Evolutionary conservation across 495 filamentous ascomycete species (phyloP), one percentile per base, ranked within the genome.

Genomic region (Penicillium mononematosum): DNA sequence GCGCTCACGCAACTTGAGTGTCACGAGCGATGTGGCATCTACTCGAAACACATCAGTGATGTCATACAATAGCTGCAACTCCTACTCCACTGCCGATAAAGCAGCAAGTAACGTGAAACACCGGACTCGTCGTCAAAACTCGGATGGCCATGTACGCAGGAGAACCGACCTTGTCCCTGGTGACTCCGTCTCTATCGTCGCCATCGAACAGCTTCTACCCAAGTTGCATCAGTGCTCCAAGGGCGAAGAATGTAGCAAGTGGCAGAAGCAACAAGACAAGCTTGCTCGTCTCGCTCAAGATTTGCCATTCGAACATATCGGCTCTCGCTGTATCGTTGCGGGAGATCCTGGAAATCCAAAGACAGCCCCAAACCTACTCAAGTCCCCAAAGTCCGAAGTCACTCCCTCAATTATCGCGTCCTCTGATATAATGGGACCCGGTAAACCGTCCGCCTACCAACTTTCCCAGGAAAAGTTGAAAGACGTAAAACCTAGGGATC

Each of bases 161-260:
- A 76, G 64, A 11, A 84, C 86, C 48, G 86, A 89, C 49, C 83
- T 92, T 64, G 82, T 80, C 0, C 91, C 90, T 0, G 77, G 81
- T 11, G 91, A 96, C 58, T 91, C 90, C 6, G 88, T 93, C 3
- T 95, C 92, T 0, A 96, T 96, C 55, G 91, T 96, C 32, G 92
- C 82, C 0, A 96, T 96, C 58, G 92, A 96, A 72, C 90, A 96
- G 67, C 64, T 92, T 16, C 75, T 96, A 19, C 92, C 92, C 3
- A 92, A 88, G 70, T 81, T 83, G 0, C 94, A 98, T 70, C 83
- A 78, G 38, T 98, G 94, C 72, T 86, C 85, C 38, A 97, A 96
- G 70, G 94, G 93, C 38, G 92, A 96, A 60, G 85, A 87, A 49
- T 98, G 94, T 70, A 77, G 81, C 19, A 96, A 93, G 70, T 92